These are phyloP conservation scores for Prinsepia uniflora DNA, from an alignment of 306 rosid species.

Conservation along the genomic window DNA sequence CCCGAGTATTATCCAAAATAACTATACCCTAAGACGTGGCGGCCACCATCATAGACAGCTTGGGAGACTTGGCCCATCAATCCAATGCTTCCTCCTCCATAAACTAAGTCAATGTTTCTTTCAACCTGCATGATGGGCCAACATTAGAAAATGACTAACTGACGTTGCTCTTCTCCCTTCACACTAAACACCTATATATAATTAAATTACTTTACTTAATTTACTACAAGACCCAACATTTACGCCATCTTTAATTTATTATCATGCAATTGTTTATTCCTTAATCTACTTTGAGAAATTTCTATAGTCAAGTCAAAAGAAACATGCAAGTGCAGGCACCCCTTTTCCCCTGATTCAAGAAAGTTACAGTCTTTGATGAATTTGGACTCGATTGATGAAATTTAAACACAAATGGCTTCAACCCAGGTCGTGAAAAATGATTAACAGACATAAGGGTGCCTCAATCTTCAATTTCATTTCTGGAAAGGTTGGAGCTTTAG, in stretches of 20 bases:
- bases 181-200: slow-evolving; percentile 15
- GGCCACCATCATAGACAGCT: slow-evolving; percentile 88
- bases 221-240: slow-evolving; percentile 5
- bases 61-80: slow-evolving; percentile 88
- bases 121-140: too few relatives aligned
- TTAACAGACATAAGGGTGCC: neutral
- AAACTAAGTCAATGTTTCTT: slow-evolving; percentile 87
- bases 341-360: neutral
- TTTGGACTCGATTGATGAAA: neutral
- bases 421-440: too few relatives aligned
- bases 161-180: slow-evolving; percentile 8
- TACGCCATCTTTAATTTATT: neutral
- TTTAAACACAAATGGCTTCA: neutral
- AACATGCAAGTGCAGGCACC: neutral
- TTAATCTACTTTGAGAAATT: neutral
- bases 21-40: slow-evolving; percentile 89
- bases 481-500: neutral
- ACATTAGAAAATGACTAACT: too few relatives aligned
- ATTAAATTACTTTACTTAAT: neutral
- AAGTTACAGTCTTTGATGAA: neutral
- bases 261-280: neutral
- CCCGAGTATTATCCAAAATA: neutral
- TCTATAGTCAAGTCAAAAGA: neutral
- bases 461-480: neutral
- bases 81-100: slow-evolving; percentile 98